Base-by-base conservation (phyloP, 768 basidiomycete species). In the Naganishia vishniacii region DNA sequence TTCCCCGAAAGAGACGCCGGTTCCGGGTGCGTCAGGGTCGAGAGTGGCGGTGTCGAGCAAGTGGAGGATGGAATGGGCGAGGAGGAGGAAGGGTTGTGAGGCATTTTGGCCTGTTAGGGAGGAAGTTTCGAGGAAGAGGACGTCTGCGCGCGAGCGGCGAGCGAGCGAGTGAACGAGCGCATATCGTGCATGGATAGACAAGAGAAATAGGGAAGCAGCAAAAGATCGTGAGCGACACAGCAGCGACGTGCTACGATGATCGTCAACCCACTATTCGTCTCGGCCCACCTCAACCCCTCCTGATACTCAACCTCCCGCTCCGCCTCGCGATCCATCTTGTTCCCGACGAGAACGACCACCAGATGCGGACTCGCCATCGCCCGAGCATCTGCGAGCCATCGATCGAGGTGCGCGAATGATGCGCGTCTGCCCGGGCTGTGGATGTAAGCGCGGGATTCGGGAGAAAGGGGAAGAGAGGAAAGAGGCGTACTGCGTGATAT, bases 1-100 rank as follows among this genome's bases (percentile, higher is more conserved):
- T 76, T 97, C 95, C 9, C 95, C 95, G 73, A 95, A 99, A 72
- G 88, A 91, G 47, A 99, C 91, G 23, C 95, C 95, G 66, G 89
- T 92, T 0, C 91, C 94, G 16, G 89, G 84, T 73, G 89, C 88
- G 79, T 97, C 93, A 44, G 94, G 94, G 77, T 97, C 91, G 41
- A 97, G 82, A 16, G 81, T 81, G 28, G 91, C 92, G 16, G 89
- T 88, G 78, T 97, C 93, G 70, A 97, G 91, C 23, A 89, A 84
- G 25, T 92, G 81, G 61, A 97, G 81, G 68, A 95, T 91, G 8
- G 89, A 87, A 60, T 91, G 85, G 29, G 91, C 89, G 23, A 88
- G 86, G 32, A 82, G 77, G n/a, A 79, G 73, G 78, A 99, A 99
- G 0, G 95, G 95, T 42, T 91, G 88, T 72, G 67, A 88, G 59